Percentiles rank a stretch among this genome's conserved stretches.
Evolutionary conservation across 2,329 filamentous ascomycete species (phyloP).

Genomic region (Metarhizium humberi): DNA sequence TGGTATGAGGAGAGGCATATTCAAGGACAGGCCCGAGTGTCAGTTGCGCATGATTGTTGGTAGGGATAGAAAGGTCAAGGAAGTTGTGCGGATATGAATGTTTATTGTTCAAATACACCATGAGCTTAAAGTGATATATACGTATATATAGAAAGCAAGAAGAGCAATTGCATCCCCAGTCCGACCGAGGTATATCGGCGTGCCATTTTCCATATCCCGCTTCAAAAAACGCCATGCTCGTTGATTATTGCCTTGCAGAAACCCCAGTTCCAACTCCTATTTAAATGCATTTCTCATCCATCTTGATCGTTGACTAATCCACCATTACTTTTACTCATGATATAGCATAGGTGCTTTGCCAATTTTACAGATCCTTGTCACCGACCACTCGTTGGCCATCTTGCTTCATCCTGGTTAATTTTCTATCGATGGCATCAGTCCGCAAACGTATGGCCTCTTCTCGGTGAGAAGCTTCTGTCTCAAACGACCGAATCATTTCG

Average conservation of each 20-base stretch:
- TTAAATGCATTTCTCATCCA: neutral
- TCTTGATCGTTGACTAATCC: neutral
- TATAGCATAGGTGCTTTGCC: neutral
- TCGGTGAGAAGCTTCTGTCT: constrained; percentile 43
- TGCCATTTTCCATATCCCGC: neutral
- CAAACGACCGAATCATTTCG: constrained; percentile 38
- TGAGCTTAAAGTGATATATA: neutral
- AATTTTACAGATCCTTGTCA: constrained; percentile 20
- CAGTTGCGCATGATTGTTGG: constrained; percentile 56
- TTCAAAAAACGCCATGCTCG: constrained; percentile 2
- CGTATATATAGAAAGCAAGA: constrained; percentile 3
- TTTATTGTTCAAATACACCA: neutral
- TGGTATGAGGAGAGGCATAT: constrained; percentile 47
- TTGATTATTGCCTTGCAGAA: neutral
- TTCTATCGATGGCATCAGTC: constrained; percentile 44
- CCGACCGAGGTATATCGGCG: neutral
- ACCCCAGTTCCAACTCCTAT: neutral
- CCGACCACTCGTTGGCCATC: constrained; percentile 49
- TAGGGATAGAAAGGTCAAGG: constrained; percentile 48
- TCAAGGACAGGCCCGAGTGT: constrained; percentile 36
- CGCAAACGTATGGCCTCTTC: constrained; percentile 45
- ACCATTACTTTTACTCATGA: neutral
- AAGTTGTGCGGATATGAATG: constrained; percentile 38
- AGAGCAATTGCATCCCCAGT: neutral
- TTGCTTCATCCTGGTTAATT: constrained; percentile 44